These are phyloP conservation scores for Coleophoma eucalyptorum DNA, from an alignment of 2,329 filamentous ascomycete genomes.

Conservation along the genomic window DNA sequence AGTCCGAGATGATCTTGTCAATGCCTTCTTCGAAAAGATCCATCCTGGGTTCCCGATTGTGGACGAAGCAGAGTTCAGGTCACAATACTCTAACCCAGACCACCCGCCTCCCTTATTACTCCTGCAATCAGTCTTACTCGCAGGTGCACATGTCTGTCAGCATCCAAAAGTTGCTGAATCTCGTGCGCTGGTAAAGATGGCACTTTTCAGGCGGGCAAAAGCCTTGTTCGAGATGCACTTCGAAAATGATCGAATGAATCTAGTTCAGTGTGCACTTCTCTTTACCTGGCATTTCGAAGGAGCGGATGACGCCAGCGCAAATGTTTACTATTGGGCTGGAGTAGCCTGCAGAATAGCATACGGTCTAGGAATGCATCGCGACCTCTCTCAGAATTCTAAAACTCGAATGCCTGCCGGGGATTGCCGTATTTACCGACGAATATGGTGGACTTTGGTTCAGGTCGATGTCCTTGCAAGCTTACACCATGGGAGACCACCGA, in stretches of 20 bases:
- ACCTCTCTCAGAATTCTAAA: conserved; percentile 2
- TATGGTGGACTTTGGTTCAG: conserved; percentile 10
- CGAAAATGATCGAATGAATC: conserved; percentile 21
- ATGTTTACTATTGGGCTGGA: conserved; percentile 24
- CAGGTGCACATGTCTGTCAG: conserved; percentile 18
- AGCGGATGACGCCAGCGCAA: conserved; percentile 16
- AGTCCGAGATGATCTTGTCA: conserved; percentile 21
- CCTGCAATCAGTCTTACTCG: conserved; percentile 25
- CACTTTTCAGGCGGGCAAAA: conserved; percentile 21
- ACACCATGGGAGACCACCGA: conserved; percentile 8
- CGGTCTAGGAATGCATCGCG: conserved; percentile 24
- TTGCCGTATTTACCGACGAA: conserved; percentile 5
- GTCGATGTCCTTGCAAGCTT: conserved; percentile 4
- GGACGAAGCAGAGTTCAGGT: conserved; percentile 16
- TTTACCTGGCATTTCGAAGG: conserved; percentile 23
- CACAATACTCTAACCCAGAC: conserved; percentile 5
- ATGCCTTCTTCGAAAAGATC: conserved; percentile 18
- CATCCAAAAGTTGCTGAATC: conserved; percentile 19
- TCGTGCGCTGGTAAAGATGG: conserved; percentile 17
- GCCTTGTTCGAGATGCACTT: conserved; percentile 23
- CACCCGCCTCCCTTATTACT: conserved; percentile 23
- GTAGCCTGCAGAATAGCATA: conserved; percentile 23
- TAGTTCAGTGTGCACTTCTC: conserved; percentile 24
- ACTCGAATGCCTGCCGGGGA: conserved; percentile 5
- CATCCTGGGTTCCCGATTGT: conserved; percentile 20